Evolutionary conservation across 176 grass and related monocot genomes (phyloP), one percentile per base, ranked within the genome.

Genomic region (Pontederia crassipes): DNA sequence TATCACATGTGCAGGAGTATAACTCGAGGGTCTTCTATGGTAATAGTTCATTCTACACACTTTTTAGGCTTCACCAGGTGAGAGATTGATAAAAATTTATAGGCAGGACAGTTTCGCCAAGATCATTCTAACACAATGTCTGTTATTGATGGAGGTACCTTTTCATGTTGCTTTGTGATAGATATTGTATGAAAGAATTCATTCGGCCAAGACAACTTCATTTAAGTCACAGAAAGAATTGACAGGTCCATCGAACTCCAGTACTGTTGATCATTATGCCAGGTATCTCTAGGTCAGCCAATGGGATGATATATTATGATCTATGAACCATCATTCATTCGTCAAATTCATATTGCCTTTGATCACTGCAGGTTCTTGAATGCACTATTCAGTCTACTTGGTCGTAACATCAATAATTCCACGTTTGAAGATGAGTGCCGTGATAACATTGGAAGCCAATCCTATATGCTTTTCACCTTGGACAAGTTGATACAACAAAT

Each of bases 371-470:
- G 93, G 65, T 98, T 98, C 76, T 76, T 88, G 64, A 86, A 54
- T 71, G 87, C 77, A 11, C 70, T 98, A 20, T 98, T 88, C 57
- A 91, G 81, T 74, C 83, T 92, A 57, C 81, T 98, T 49, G 88
- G 85, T 76, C 84, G 87, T 58, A 85, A 87, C 67, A 78, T 83
- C 32, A 83, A 91, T 67, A 92, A 98, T 74, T 80, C 93, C 10
- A 88, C 86, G 72, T 98, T 98, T 83, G 93, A 98, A 75, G 93
- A 98, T 69, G 87, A 98, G 12, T 98, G 93, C 45, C 85, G 84
- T 72, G 77, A 84, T 52, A 83, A 88, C 58, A 85, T 98, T 72
- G 93, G 93, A 26, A 91, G 84, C 74, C 87, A 98, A 46, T 92
- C 93, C 29, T 98, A 98, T 83, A 76, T 98, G 56, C 79, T 98